Evolutionary conservation across 371 early-diverging fungal genomes (phyloP), one percentile per base, ranked within the genome.

Genomic region (Mortierella sp.): DNA sequence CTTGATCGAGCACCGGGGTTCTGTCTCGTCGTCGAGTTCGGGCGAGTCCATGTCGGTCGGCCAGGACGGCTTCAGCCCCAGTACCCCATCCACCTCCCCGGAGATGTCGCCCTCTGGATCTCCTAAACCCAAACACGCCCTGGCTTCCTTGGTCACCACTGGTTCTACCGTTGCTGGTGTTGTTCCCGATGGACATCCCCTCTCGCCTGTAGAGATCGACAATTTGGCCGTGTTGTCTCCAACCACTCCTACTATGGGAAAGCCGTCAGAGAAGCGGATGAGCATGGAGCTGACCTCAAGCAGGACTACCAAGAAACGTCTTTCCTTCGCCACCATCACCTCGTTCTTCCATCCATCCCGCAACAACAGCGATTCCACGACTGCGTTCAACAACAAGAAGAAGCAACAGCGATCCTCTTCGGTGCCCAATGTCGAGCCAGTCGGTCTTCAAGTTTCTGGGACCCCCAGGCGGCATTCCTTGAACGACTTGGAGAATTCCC

Each of bases 261-360:
- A 52, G 13, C 22, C 34, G 24, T 45, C 65, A 0, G 80, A 50
- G 29, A 76, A 75, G 65, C 55, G 72, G 10, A 50, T 55, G 34
- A 48, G 66, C 37, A 29, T 69, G 13, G 81, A 76, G 61, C 66
- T 69, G 26, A 50, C 75, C 7, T 72, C 71, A 8, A 68, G 69
- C 43, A 63, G 78, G 41, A 70, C 73, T 4, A 47, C 64, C 48
- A 83, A 83, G 70, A 83, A 83, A 45, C 71, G 79, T 24, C 79
- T 83, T 9, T 83, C 83, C 3, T 78, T 83, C 39, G 83, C 83
- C 4, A 68, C 73, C 7, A 83, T 83, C 64, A 75, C 83, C 24
- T 74, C 83, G 11, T 83, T 83, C 70, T 83, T 83, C 70, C 64
- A 70, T 19, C 71, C 78, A n/a, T n/a, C n/a, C n/a, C n/a, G n/a